Conservation (phyloP, 2,329 filamentous ascomycete species). For the Triangularia verruculosa region DNA sequence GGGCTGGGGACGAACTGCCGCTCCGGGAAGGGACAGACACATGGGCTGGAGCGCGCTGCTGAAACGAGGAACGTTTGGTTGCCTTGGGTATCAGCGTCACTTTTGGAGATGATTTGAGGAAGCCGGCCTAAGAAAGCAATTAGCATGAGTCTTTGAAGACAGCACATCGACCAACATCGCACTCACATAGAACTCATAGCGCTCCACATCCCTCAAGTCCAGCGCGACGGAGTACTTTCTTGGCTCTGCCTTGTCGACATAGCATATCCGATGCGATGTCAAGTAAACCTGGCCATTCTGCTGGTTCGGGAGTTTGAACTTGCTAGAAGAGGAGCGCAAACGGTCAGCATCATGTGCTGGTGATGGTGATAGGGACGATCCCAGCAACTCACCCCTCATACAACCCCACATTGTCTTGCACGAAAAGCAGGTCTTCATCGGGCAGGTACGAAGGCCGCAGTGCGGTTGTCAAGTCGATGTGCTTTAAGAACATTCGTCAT, state of each 20-base stretch:
- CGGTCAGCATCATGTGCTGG: neutral
- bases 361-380: neutral
- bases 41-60: slow-evolving; percentile 50
- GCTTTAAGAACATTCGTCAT: slow-evolving; percentile 95
- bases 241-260: slow-evolving; percentile 85
- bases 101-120: slow-evolving; percentile 92
- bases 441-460: slow-evolving; percentile 87
- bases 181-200: slow-evolving; percentile 80
- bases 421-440: slow-evolving; percentile 92
- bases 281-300: slow-evolving; percentile 96
- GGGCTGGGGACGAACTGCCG: slow-evolving; percentile 45
- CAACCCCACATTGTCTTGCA: slow-evolving; percentile 94
- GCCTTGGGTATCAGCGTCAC: slow-evolving; percentile 85
- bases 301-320: slow-evolving; percentile 90
- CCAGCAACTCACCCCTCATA: slow-evolving; percentile 83
- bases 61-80: slow-evolving; percentile 60
- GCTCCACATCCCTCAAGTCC: slow-evolving; percentile 86
- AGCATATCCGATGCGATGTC: slow-evolving; percentile 93
- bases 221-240: slow-evolving; percentile 80
- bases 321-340: slow-evolving; percentile 52
- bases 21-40: slow-evolving; percentile 44
- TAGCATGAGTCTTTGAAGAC: slow-evolving; percentile 18
- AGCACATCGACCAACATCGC: neutral
- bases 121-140: slow-evolving; percentile 63
- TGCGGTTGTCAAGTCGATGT: slow-evolving; percentile 92